Base-by-base conservation (phyloP, 2,329 filamentous ascomycete species). In the Amylocarpus encephaloides region DNA sequence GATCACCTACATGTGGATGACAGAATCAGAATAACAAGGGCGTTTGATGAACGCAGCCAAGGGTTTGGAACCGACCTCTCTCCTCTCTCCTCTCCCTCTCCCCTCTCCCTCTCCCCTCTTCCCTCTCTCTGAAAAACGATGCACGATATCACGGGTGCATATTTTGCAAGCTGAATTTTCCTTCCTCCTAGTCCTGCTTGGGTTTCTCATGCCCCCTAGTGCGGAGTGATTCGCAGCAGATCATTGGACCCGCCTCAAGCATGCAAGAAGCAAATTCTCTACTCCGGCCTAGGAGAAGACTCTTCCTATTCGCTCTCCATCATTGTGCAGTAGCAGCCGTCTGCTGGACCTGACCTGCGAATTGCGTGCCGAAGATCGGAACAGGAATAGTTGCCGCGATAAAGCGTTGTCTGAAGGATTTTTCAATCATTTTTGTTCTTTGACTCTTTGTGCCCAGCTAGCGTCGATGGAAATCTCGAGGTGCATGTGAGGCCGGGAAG, bases 181-280 rank as follows among this genome's bases (percentile, higher is more conserved):
- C 13, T 18, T 34, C 38, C 44, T n/a, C 9, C n/a, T 16, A 5
- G 16, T 32, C 15, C n/a, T 18, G 16, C 15, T 36, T 15, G 15
- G 26, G 26, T 15, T 5, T n/a, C 26, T 44, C 34, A 9, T 30
- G 22, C 22, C 22, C 22, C 7, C n/a, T n/a, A n/a, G n/a, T n/a
- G n/a, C n/a, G n/a, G n/a, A 26, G 22, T 26, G 34, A 16, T 42
- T 15, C 29, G 32, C 16, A 30, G 16, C 19, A 12, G 11, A n/a
- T 16, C 6, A 44, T 51, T 43, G 44, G 40, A 19, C 44, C 45
- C 39, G 32, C 34, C 15, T 19, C 18, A 22, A 39, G 34, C 43
- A 52, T 53, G 43, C 50, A 43, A 33, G 43, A 34, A 49, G 38
- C 46, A 49, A 49, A 49, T 42, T 40, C 5, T 40, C 18, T 26